A percentile compares a stretch with the other conserved stretches of the same genome.
phyloP scores from a whole-genome alignment of 805 yeast genomes.

The Candida tibetensis region DNA sequence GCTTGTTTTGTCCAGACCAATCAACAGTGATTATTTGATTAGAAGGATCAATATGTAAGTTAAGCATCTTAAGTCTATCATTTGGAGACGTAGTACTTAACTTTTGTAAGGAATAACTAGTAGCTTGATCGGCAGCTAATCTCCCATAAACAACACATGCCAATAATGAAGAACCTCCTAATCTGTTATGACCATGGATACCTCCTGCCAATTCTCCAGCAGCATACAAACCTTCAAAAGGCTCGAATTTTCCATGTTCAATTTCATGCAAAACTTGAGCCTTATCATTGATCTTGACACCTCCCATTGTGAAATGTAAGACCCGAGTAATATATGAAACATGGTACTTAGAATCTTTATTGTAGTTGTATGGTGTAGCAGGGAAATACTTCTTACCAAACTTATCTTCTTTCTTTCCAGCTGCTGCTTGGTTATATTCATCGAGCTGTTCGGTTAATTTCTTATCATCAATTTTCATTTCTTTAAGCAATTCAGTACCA shows the following conservation, averaged over 20 bases:
- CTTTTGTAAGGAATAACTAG: slow-evolving; percentile 28
- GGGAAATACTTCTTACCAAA: slow-evolving; percentile 51
- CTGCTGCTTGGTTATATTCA: slow-evolving; percentile 41
- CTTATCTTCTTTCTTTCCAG: slow-evolving; percentile 35
- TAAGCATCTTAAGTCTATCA: slow-evolving; percentile 40
- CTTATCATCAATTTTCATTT: slow-evolving; percentile 32
- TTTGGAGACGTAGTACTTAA: slow-evolving; percentile 23
- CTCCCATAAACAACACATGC: slow-evolving; percentile 47
- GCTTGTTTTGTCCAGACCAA: slow-evolving; percentile 14
- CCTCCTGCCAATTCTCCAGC: slow-evolving; percentile 49
- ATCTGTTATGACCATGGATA: slow-evolving; percentile 43
- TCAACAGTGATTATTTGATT: slow-evolving; percentile 36
- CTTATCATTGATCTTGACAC: slow-evolving; percentile 52
- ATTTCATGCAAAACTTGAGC: slow-evolving; percentile 36
- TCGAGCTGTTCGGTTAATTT: slow-evolving; percentile 32
- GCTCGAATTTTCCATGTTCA: slow-evolving; percentile 18
- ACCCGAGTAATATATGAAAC: slow-evolving; percentile 56
- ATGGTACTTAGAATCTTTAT: slow-evolving; percentile 37
- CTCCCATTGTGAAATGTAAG: slow-evolving; percentile 71
- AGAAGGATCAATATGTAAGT: slow-evolving; percentile 44
- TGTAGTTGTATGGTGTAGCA: slow-evolving; percentile 42
- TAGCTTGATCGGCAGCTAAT: slow-evolving; percentile 42
- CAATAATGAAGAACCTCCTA: slow-evolving; percentile 43
- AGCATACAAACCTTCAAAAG: slow-evolving; percentile 39
- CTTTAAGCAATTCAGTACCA: slow-evolving; percentile 43